Percentiles rank a stretch among this genome's conserved stretches.
These are phyloP conservation scores for Patellifolia procumbens DNA, from an alignment of 179 eudicot genomes.

Conservation along the genomic window DNA sequence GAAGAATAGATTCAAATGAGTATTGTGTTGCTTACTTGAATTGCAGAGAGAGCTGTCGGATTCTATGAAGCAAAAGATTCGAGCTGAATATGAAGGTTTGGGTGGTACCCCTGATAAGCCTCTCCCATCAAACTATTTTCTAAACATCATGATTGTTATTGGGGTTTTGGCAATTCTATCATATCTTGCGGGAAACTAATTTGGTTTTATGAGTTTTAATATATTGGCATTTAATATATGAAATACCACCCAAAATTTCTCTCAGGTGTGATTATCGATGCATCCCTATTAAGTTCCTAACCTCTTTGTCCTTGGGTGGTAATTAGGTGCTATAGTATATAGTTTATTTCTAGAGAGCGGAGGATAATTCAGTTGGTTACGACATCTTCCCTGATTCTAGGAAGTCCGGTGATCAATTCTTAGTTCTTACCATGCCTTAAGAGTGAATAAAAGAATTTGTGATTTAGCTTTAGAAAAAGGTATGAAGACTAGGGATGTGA, in stretches of 20 bases:
- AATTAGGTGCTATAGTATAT: too few relatives aligned
- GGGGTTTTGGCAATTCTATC: conserved; percentile 82
- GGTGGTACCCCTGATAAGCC: conserved; percentile 81
- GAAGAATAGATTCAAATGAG: conserved; percentile 46
- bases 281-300: not conserved
- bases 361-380: too few relatives aligned
- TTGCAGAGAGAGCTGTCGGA: conserved; percentile 92
- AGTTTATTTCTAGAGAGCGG: too few relatives aligned
- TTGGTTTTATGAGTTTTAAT: not conserved
- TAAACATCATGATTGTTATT: conserved; percentile 60
- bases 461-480: too few relatives aligned
- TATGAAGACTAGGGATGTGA: too few relatives aligned
- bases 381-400: too few relatives aligned
- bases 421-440: too few relatives aligned
- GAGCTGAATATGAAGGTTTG: conserved; percentile 76
- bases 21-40: conserved; percentile 51
- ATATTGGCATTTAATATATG: not conserved
- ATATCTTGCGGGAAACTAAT: conserved; percentile 56
- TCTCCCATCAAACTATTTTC: conserved; percentile 76
- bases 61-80: conserved; percentile 83
- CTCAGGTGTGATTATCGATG: not conserved
- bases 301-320: not conserved
- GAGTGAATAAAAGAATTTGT: too few relatives aligned
- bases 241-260: not conserved
- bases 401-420: too few relatives aligned